These are phyloP conservation scores for Effrenium voratum DNA, from an alignment of 73 alveolate species.

Conservation along the genomic window DNA sequence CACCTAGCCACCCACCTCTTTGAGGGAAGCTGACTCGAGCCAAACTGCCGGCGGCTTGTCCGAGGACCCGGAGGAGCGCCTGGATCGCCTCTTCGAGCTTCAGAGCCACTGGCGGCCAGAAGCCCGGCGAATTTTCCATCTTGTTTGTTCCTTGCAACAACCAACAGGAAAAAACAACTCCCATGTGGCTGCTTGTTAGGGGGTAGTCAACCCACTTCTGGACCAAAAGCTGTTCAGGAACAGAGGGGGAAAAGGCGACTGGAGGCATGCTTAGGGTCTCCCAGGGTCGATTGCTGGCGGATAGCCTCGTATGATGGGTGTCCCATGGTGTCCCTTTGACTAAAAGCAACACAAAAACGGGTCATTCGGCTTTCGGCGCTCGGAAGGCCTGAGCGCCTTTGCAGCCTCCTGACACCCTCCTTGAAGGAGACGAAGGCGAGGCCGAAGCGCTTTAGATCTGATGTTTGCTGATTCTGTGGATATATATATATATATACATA, in stretches of 20 bases:
- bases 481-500: no score
- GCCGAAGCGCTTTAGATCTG: not conserved
- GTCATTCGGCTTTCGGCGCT: not conserved
- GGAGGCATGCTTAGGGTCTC: no score
- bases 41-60: not conserved
- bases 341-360: not conserved
- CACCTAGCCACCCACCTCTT: no score
- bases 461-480: not conserved
- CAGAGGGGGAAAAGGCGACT: no score
- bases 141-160: not conserved
- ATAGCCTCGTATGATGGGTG: not conserved
- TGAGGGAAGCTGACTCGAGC: no score
- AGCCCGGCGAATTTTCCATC: not conserved
- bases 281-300: not conserved
- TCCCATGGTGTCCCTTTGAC: not conserved
- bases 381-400: constrained; percentile 57
- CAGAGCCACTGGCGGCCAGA: constrained; percentile 72
- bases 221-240: no score
- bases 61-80: constrained; percentile 77
- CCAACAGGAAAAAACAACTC: no score
- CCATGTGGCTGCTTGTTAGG: no score
- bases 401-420: constrained; percentile 38
- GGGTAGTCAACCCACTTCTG: no score
- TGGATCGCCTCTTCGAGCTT: constrained; percentile 50
- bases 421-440: constrained; percentile 48